Evolutionary conservation across 2,329 filamentous ascomycete genomes (phyloP).

Genomic region (Emergomyces africanus): DNA sequence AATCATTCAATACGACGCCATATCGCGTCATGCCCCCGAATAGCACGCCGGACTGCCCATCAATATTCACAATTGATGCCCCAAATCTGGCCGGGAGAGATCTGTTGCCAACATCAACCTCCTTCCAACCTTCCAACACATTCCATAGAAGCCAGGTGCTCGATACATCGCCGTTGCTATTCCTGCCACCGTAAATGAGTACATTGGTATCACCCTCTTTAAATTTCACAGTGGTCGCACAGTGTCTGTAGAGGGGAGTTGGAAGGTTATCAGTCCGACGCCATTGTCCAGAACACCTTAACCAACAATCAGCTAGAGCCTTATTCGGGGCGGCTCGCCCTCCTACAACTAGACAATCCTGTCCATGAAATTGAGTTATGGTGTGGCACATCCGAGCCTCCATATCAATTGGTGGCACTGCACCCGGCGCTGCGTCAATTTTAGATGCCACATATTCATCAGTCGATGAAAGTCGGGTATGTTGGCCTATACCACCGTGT

Average conservation of each 20-base stretch:
- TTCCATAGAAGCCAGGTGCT: conserved; percentile 44
- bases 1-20: conserved; percentile 49
- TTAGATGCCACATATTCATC: conserved; percentile 35
- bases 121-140: conserved; percentile 38
- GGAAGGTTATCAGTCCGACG: conserved; percentile 52
- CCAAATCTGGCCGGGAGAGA: conserved; percentile 43
- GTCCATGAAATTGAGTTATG: conserved; percentile 50
- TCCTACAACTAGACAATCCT: conserved; percentile 54
- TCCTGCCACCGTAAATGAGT: conserved; percentile 52
- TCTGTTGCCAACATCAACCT: conserved; percentile 22
- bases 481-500: conserved; percentile 32
- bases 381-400: conserved; percentile 58
- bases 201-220: conserved; percentile 29
- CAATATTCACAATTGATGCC: conserved; percentile 33
- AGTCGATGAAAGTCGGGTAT: conserved; percentile 36
- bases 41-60: conserved; percentile 46
- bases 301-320: conserved; percentile 62
- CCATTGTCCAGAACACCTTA: conserved; percentile 54
- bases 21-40: conserved; percentile 57
- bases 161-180: conserved; percentile 36
- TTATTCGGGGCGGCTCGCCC: conserved; percentile 65
- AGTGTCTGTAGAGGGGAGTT: conserved; percentile 62
- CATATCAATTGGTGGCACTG: conserved; percentile 28
- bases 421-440: conserved; percentile 35
- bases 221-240: conserved; percentile 38